phyloP scores from a whole-genome alignment of 108 stramenopile species.

The Bacterosira constricta region DNA sequence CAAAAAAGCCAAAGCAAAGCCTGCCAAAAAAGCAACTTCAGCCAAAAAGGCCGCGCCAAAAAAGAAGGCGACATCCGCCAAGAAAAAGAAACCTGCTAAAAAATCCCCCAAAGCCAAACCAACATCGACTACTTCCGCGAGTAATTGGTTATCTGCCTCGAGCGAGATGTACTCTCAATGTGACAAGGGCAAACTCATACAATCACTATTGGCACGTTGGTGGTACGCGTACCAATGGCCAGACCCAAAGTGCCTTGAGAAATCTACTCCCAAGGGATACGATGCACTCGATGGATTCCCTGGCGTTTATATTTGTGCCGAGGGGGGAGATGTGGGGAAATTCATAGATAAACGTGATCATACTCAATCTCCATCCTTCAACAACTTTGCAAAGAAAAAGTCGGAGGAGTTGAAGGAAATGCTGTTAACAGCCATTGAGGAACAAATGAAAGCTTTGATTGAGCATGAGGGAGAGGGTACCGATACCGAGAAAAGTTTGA shows the following conservation, averaged over 20 bases:
- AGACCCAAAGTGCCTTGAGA: slow-evolving; percentile 51
- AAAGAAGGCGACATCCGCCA: slow-evolving; percentile 34
- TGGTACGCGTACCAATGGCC: slow-evolving; percentile 97
- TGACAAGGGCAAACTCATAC: slow-evolving; percentile 88
- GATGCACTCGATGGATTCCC: slow-evolving; percentile 94
- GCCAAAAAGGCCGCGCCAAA: slow-evolving; percentile 46
- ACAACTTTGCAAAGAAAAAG: slow-evolving; percentile 69
- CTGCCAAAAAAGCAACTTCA: slow-evolving; percentile 15
- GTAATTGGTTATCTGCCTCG: slow-evolving; percentile 33
- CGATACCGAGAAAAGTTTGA: slow-evolving; percentile 71
- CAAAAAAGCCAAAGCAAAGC: slow-evolving; percentile 36
- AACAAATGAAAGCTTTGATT: slow-evolving; percentile 71
- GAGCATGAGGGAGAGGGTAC: slow-evolving; percentile 73
- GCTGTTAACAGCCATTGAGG: slow-evolving; percentile 66
- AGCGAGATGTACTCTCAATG: slow-evolving; percentile 36
- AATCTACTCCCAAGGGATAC: slow-evolving; percentile 67
- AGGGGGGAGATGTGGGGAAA: slow-evolving; percentile 75
- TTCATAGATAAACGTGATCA: slow-evolving; percentile 76
- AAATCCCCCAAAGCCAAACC: slow-evolving; percentile 1
- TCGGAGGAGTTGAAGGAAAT: slow-evolving; percentile 72
- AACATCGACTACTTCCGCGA: not conserved
- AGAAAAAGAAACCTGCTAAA: not conserved
- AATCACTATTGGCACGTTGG: slow-evolving; percentile 90
- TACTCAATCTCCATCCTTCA: slow-evolving; percentile 61
- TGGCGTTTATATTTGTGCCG: slow-evolving; percentile 89